Evolutionary conservation across 1,139 yeast genomes (phyloP).

Genomic region (Kazachstania sp.): DNA sequence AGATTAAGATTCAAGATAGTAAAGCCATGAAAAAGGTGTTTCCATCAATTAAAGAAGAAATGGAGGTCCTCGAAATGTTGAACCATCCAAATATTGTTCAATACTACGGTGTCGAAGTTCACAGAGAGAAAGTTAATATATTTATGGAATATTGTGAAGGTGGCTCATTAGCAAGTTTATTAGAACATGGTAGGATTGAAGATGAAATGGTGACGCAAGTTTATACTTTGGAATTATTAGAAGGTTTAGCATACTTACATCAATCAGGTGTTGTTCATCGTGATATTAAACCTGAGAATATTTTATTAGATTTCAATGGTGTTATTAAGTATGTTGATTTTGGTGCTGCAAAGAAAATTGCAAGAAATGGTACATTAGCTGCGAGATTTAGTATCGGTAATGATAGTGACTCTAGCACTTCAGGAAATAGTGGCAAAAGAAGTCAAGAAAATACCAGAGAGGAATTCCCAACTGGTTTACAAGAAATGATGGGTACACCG

Average conservation of each 20-base stretch:
- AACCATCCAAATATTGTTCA: constrained; percentile 95
- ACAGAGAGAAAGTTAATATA: constrained; percentile 86
- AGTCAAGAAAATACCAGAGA: not conserved
- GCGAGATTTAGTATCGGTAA: not conserved
- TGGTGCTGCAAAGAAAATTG: constrained; percentile 94
- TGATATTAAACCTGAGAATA: constrained; percentile 93
- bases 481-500: constrained; percentile 83
- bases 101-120: constrained; percentile 94
- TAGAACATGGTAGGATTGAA: constrained; percentile 86
- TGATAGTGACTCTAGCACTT: not conserved
- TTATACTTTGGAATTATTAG: constrained; percentile 84
- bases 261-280: constrained; percentile 92
- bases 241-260: constrained; percentile 90
- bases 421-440: not conserved
- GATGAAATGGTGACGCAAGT: constrained; percentile 94
- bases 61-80: constrained; percentile 91
- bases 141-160: constrained; percentile 98
- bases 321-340: constrained; percentile 92
- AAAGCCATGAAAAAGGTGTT: constrained; percentile 78
- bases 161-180: constrained; percentile 76
- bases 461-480: constrained; percentile 7
- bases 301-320: constrained; percentile 82
- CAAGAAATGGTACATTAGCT: constrained; percentile 37
- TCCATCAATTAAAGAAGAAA: constrained; percentile 86
- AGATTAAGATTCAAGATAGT: constrained; percentile 81